Base-by-base conservation (phyloP, 352 stramenopile species). In the Pythium chondricola region DNA sequence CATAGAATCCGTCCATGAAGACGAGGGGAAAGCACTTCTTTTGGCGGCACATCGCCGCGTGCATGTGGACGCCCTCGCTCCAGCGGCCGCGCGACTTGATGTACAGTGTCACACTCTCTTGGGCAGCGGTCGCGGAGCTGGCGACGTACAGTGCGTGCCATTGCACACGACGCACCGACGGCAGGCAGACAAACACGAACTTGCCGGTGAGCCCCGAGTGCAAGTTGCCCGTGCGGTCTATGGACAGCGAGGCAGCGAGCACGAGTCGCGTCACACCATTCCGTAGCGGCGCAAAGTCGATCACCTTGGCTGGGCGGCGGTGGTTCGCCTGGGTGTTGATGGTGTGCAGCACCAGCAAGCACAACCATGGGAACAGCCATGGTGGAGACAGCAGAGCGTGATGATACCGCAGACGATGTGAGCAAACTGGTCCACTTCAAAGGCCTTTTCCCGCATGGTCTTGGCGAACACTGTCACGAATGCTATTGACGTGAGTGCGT, bases 251-350 rank as follows among this genome's bases (percentile, higher is more conserved):
- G 7, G 39, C 39, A 6, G 42, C 42, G 8, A 48, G 42, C 10
- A 48, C 42, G 16, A 48, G 42, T 13, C 42, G 22, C 11, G 27
- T 48, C 7, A 48, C 27, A 14, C 42, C 42, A 17, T 48, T 33
- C 9, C 42, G 42, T 25, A 48, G 26, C 17, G 42, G 42, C 24
- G 42, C 21, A 37, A 48, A 48, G 27, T 48, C 42, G 24, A 48
- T 21, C 9, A 48, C 42, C 36, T 24, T n/a, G 7, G 26, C 42
- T 13, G 42, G 42, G 6, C 10, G 13, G 11, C 4, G 22, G 11
- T 27, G 22, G 26, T 48, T 48, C 8, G 24, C 42, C 16, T 27
- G 24, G n/a, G 24, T 14, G 13, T 16, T 16, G 24, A 48, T 22
- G 10, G n/a, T 10, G 7, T 36, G 21, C 11, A 48, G 22, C 9